phyloP scores from a whole-genome alignment of 768 basidiomycete species.

The Cubamyces sp. region DNA sequence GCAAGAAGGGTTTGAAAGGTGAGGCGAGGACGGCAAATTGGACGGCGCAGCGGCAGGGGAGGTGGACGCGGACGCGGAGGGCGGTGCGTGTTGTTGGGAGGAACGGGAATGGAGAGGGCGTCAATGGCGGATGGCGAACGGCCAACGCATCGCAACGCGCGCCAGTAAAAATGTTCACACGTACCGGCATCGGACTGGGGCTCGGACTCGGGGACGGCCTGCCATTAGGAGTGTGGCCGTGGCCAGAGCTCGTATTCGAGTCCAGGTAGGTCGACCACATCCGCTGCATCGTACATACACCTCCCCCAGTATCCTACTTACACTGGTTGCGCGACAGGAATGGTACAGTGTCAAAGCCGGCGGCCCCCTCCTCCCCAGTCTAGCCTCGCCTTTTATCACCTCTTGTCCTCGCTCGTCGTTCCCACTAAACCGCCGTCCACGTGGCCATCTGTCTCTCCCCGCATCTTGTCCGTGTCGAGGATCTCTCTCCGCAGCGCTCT shows the following conservation, averaged over 20 bases:
- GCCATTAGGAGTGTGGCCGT: conserved; percentile 3
- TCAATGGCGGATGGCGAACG: conserved; percentile 18
- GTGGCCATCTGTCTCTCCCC: conserved; percentile 1
- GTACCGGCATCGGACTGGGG: conserved; percentile 17
- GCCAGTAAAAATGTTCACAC: conserved; percentile 22
- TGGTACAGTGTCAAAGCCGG: neutral
- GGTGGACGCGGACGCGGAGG: neutral
- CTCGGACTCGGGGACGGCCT: conserved; percentile 8
- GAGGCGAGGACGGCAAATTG: neutral
- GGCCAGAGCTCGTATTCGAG: conserved; percentile 25
- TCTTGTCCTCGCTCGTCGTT: neutral
- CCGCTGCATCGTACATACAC: conserved; percentile 45
- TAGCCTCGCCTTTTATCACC: neutral
- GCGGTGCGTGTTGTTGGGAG: conserved; percentile 7
- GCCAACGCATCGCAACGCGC: conserved; percentile 18
- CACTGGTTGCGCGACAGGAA: neutral
- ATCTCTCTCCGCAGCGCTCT: neutral
- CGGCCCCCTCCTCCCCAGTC: neutral
- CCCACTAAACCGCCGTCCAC: conserved; percentile 2
- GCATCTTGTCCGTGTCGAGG: neutral
- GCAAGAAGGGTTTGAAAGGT: neutral
- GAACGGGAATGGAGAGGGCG: conserved; percentile 13
- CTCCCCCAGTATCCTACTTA: conserved; percentile 1
- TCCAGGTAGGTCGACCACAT: conserved; percentile 59
- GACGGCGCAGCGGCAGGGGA: neutral